Percentiles rank a stretch among this genome's conserved stretches.
phyloP scores from a whole-genome alignment of 1,139 yeast species.

The Nakaseomyces bracarensis region DNA sequence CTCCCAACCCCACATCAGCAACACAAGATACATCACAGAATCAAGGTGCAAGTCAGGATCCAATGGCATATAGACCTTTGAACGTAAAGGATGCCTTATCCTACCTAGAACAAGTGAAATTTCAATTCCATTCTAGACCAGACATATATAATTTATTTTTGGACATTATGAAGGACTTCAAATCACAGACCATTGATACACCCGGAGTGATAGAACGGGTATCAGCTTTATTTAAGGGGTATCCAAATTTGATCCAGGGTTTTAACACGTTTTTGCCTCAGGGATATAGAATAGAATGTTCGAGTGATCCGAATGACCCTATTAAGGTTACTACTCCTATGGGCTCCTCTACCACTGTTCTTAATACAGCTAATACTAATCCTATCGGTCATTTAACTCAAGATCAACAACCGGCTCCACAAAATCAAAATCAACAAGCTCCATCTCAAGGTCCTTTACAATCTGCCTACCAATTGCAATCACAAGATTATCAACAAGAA shows the following conservation, averaged over 20 bases:
- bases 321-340: slow-evolving; percentile 93
- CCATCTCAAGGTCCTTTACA: slow-evolving; percentile 2
- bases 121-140: slow-evolving; percentile 85
- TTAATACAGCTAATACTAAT: slow-evolving; percentile 12
- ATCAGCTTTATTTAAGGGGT: slow-evolving; percentile 82
- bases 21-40: slow-evolving; percentile 17
- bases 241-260: slow-evolving; percentile 88
- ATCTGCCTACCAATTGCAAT: neutral
- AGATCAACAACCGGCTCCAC: neutral
- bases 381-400: slow-evolving; percentile 11
- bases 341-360: slow-evolving; percentile 52
- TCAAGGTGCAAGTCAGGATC: neutral
- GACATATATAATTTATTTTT: slow-evolving; percentile 93
- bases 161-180: slow-evolving; percentile 97
- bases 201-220: slow-evolving; percentile 98
- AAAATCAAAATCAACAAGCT: neutral
- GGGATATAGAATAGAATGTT: slow-evolving; percentile 90
- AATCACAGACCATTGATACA: slow-evolving; percentile 90
- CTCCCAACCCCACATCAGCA: slow-evolving; percentile 16
- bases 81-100: slow-evolving; percentile 95
- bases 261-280: slow-evolving; percentile 96
- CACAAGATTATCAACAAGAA: neutral
- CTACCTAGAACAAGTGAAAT: slow-evolving; percentile 89
- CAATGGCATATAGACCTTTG: slow-evolving; percentile 60
- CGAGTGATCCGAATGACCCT: slow-evolving; percentile 82